These are phyloP conservation scores for Penicillium nordicum DNA, from an alignment of 2,329 filamentous ascomycete species.

Conservation along the genomic window DNA sequence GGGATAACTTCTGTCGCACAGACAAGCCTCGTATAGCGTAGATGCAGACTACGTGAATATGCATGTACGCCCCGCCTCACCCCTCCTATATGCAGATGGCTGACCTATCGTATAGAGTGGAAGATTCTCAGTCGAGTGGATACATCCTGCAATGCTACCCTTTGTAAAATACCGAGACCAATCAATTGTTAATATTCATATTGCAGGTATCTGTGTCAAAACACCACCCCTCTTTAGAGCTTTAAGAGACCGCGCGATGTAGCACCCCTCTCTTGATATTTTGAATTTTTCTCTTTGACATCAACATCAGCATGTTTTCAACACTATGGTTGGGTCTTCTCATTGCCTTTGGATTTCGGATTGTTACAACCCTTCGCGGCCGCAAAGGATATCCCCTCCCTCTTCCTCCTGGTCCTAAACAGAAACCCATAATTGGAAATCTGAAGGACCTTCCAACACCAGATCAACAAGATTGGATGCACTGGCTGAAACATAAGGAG, in stretches of 20 bases:
- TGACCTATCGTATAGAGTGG: background rate
- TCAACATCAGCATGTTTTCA: background rate
- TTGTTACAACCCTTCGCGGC: background rate
- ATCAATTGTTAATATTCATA: background rate
- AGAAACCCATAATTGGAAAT: constrained; percentile 49
- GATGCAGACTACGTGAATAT: background rate
- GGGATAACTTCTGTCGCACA: background rate
- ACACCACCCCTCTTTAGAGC: background rate
- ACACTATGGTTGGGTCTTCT: background rate
- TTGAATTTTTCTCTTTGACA: background rate
- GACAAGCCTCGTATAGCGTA: background rate
- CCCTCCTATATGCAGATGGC: background rate
- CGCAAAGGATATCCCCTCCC: constrained; percentile 5
- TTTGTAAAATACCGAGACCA: background rate
- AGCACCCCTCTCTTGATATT: background rate
- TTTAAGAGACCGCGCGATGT: no score
- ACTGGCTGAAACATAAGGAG: constrained; percentile 44
- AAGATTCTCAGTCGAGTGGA: background rate
- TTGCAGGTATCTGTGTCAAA: background rate
- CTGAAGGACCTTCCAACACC: constrained; percentile 45
- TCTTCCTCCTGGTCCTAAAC: constrained; percentile 50
- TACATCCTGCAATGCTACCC: background rate
- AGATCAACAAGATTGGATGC: constrained; percentile 35
- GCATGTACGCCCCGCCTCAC: background rate
- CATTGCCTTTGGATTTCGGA: background rate